phyloP scores from a whole-genome alignment of 179 eudicot genomes.

The Silene coronaria region DNA sequence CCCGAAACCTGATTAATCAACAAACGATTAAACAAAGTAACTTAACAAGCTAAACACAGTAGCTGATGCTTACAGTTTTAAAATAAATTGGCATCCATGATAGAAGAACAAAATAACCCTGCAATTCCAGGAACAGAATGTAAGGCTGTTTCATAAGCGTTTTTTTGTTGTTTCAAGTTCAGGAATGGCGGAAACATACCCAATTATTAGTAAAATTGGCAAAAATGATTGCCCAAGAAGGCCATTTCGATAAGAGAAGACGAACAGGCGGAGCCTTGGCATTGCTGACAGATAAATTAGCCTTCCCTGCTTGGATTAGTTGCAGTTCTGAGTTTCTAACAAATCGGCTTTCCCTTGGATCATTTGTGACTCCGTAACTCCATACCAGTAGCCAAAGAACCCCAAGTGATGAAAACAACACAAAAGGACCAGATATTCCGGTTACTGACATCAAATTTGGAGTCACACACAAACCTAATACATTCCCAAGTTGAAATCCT shows the following conservation, averaged over 20 bases:
- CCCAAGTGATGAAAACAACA: conserved; percentile 76
- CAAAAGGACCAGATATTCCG: conserved; percentile 82
- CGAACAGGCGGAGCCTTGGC: conserved; percentile 37
- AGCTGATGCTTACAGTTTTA: conserved; percentile 58
- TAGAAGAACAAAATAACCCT: conserved; percentile 97
- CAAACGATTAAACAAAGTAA: background rate
- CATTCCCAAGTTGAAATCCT: conserved; percentile 93
- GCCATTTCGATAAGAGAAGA: conserved; percentile 56
- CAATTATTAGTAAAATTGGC: conserved; percentile 88
- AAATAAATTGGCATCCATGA: conserved; percentile 99
- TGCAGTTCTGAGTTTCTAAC: conserved; percentile 51
- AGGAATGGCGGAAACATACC: conserved; percentile 35
- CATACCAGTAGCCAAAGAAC: conserved; percentile 67
- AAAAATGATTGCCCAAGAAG: conserved; percentile 84
- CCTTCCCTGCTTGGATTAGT: conserved; percentile 60
- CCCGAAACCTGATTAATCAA: background rate
- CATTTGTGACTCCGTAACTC: conserved; percentile 51
- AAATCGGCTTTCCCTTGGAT: conserved; percentile 51
- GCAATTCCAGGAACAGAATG: conserved; percentile 26
- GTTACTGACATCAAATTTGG: conserved; percentile 57
- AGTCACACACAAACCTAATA: conserved; percentile 60
- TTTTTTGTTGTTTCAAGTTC: background rate
- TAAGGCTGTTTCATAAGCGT: background rate
- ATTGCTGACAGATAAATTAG: conserved; percentile 26
- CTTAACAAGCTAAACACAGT: background rate